These are phyloP conservation scores for Saccharomyces pastorianus DNA, from an alignment of 1,139 yeast genomes.

Conservation along the genomic window DNA sequence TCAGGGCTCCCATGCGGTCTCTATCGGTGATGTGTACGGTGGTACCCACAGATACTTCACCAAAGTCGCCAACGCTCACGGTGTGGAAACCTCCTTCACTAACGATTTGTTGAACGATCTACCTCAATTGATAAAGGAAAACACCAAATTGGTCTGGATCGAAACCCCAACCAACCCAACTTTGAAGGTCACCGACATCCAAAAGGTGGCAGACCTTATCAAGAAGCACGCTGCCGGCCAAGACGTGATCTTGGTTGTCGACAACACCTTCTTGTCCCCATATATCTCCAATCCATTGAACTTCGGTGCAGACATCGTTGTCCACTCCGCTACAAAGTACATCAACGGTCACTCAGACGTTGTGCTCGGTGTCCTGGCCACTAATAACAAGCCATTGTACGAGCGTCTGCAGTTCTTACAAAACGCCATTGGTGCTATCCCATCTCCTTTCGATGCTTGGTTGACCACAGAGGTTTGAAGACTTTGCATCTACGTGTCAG, in stretches of 20 bases:
- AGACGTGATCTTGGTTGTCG: slow-evolving; percentile 65
- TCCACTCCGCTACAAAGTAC: slow-evolving; percentile 85
- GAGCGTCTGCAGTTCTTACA: slow-evolving; percentile 68
- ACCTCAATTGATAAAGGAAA: slow-evolving; percentile 45
- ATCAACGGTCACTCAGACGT: slow-evolving; percentile 91
- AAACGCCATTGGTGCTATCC: slow-evolving; percentile 83
- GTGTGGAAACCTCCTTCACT: slow-evolving; percentile 63
- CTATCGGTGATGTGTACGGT: slow-evolving; percentile 86
- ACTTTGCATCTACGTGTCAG: slow-evolving; percentile 75
- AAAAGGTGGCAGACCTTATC: slow-evolving; percentile 48
- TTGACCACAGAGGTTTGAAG: slow-evolving; percentile 89
- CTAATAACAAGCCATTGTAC: slow-evolving; percentile 54
- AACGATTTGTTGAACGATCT: slow-evolving; percentile 56
- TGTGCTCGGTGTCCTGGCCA: slow-evolving; percentile 76
- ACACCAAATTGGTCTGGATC: slow-evolving; percentile 76
- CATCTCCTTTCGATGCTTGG: slow-evolving; percentile 89
- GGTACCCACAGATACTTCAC: slow-evolving; percentile 91
- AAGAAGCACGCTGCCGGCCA: slow-evolving; percentile 33
- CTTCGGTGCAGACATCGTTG: slow-evolving; percentile 80
- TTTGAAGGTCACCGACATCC: slow-evolving; percentile 64
- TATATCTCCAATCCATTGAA: slow-evolving; percentile 78
- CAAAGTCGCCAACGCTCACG: slow-evolving; percentile 75
- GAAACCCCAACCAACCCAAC: slow-evolving; percentile 91
- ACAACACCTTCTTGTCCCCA: slow-evolving; percentile 91
- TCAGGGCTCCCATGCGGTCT: slow-evolving; percentile 63